Conservation (phyloP, 106 monocot species). For the Dioscorea dumetorum region DNA sequence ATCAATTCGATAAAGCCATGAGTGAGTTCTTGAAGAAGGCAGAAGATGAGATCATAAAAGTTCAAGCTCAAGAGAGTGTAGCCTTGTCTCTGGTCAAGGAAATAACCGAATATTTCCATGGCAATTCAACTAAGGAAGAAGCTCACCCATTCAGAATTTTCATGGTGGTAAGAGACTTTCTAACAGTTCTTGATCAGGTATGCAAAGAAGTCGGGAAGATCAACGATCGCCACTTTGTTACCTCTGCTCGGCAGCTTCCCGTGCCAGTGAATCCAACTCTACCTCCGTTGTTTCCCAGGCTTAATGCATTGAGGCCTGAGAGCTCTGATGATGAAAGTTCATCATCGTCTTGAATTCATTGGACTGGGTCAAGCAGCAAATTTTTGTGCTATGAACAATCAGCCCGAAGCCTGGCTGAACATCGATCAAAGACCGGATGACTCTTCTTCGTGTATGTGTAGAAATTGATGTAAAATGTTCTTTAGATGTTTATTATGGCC, state of each 20-base stretch:
- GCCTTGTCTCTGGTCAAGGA: conserved; percentile 77
- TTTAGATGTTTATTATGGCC: background rate
- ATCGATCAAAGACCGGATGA: no score
- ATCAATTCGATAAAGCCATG: conserved; percentile 42
- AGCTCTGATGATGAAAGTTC: conserved; percentile 62
- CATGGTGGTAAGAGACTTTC: conserved; percentile 87
- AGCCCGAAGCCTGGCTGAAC: no score
- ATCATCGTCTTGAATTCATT: conserved; percentile 12
- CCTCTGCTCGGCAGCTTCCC: conserved; percentile 42
- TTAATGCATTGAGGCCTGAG: conserved; percentile 40
- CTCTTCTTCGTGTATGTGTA: background rate
- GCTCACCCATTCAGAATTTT: conserved; percentile 89
- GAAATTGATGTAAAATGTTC: conserved; percentile 21
- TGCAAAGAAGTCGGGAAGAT: conserved; percentile 81
- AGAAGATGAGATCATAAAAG: conserved; percentile 61
- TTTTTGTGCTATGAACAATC: conserved; percentile 5
- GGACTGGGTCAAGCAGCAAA: background rate
- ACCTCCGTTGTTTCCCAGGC: conserved; percentile 28
- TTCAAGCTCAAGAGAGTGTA: conserved; percentile 79
- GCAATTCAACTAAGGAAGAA: conserved; percentile 74
- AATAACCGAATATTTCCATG: conserved; percentile 91
- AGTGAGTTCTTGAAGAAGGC: conserved; percentile 51
- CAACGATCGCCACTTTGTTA: conserved; percentile 34
- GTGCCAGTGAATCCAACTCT: conserved; percentile 58
- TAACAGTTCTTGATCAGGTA: conserved; percentile 62